phyloP scores from a whole-genome alignment of 2,329 filamentous ascomycete genomes.

The Neoscytalidium dimidiatum region DNA sequence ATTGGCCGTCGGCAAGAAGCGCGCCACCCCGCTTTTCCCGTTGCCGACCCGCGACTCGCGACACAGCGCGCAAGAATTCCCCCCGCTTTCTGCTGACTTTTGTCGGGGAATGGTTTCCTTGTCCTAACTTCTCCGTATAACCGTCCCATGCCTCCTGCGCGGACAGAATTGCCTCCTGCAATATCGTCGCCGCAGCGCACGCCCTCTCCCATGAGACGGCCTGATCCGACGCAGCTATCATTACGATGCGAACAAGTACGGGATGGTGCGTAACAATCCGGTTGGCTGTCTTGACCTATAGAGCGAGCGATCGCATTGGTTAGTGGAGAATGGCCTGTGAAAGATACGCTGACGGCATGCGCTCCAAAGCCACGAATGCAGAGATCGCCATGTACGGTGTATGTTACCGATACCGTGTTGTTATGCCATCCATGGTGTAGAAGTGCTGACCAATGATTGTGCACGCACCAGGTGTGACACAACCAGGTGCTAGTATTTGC shows the following conservation, averaged over 20 bases:
- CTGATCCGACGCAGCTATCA: neutral
- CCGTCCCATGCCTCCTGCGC: neutral
- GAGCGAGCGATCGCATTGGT: no score
- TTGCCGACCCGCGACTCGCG: no score
- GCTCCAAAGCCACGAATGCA: conserved; percentile 1
- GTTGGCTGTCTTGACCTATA: neutral
- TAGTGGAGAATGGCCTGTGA: no score
- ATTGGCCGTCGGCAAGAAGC: neutral
- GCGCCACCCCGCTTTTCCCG: neutral
- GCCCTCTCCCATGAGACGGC: neutral
- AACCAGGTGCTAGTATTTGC: neutral
- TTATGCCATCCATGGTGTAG: neutral
- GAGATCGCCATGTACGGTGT: conserved; percentile 13
- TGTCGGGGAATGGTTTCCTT: conserved; percentile 15
- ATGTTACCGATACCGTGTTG: neutral
- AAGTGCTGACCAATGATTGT: neutral
- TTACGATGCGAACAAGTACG: conserved; percentile 1
- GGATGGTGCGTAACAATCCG: neutral
- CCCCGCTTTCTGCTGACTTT: neutral
- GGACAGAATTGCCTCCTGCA: neutral
- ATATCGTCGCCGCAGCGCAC: neutral
- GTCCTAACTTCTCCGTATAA: neutral
- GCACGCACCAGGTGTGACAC: neutral
- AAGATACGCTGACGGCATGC: neutral
- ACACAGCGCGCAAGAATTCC: neutral